Conservation (phyloP, 2,329 filamentous ascomycete genomes). For the Xylariales sp. region DNA sequence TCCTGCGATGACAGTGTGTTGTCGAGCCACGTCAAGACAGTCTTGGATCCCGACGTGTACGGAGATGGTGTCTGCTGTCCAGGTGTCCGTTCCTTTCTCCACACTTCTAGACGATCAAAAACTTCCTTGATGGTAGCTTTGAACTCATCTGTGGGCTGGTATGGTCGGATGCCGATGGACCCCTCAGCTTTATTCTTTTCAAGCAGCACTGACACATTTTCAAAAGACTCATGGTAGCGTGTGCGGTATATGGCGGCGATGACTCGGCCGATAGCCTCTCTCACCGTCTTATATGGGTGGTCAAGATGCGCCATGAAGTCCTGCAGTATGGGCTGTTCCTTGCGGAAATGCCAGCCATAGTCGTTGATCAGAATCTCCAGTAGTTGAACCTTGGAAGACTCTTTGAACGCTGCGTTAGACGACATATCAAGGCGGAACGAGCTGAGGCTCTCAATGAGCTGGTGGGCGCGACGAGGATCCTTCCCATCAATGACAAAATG, state of each 20-base stretch:
- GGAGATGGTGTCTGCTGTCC: conserved; percentile 91
- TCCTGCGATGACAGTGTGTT: conserved; percentile 86
- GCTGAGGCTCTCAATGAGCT: conserved; percentile 77
- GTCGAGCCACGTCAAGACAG: conserved; percentile 91
- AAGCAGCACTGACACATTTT: conserved; percentile 70
- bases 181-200: conserved; percentile 72
- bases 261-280: conserved; percentile 88
- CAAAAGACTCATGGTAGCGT: conserved; percentile 90
- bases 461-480: conserved; percentile 82
- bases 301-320: conserved; percentile 90
- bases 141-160: conserved; percentile 73
- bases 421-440: conserved; percentile 88
- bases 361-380: conserved; percentile 85
- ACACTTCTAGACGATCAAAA: conserved; percentile 76
- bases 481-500: conserved; percentile 85
- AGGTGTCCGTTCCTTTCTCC: conserved; percentile 78
- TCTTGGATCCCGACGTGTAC: conserved; percentile 96
- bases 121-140: conserved; percentile 66
- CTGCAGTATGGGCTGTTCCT: conserved; percentile 80
- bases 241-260: conserved; percentile 86
- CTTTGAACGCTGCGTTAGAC: conserved; percentile 97
- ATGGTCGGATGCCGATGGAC: conserved; percentile 77
- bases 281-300: conserved; percentile 95
- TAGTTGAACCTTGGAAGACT: conserved; percentile 91
- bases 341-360: conserved; percentile 92